Conservation (phyloP, 345 rosid genomes). For the Citrus australasica region DNA sequence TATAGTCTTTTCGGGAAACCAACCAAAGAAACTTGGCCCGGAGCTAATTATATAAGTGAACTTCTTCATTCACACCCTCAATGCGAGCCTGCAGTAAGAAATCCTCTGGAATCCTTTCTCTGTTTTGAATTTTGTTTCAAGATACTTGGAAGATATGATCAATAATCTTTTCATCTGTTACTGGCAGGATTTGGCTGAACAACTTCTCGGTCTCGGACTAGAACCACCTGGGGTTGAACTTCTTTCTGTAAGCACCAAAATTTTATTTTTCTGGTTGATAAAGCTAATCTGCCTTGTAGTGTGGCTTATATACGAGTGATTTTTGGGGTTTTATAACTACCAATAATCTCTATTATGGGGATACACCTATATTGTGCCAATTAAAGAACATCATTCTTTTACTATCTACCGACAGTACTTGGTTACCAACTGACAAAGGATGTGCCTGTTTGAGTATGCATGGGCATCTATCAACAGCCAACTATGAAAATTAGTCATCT, state of each 20-base stretch:
- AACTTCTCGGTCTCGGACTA: background rate
- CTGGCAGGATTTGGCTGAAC: background rate
- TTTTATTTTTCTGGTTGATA: no score
- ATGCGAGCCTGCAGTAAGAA: background rate
- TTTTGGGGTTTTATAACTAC: no score
- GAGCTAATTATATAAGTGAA: background rate
- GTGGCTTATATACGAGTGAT: no score
- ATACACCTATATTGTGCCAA: no score
- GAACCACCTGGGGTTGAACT: background rate
- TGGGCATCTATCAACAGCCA: no score
- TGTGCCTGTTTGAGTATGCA: no score
- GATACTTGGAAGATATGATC: background rate
- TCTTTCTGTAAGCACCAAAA: background rate
- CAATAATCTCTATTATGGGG: background rate
- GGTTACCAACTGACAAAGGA: no score
- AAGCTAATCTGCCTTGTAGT: no score
- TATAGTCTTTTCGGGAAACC: background rate
- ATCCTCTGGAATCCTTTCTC: background rate
- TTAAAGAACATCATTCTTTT: no score
- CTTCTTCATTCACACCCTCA: background rate
- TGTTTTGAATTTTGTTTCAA: background rate
- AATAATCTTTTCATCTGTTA: background rate
- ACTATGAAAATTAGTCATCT: no score
- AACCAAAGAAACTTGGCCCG: background rate
- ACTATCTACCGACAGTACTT: no score